These are phyloP conservation scores for Hypoxylon sp. DNA, from an alignment of 2,329 filamentous ascomycete species.

Conservation along the genomic window DNA sequence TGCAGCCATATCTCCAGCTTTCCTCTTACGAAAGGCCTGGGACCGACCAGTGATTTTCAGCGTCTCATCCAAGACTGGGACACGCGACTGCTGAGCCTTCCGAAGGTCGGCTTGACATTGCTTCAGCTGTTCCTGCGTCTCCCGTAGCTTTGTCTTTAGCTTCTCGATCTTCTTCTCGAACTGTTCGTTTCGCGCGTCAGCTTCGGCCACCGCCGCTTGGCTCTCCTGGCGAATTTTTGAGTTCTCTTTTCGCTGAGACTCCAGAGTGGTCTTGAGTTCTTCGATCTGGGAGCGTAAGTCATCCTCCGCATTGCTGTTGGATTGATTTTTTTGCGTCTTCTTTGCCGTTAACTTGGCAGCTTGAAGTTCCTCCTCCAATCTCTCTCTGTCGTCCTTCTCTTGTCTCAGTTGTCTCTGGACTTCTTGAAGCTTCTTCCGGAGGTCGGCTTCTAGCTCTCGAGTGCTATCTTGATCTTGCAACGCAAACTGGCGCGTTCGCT, in stretches of 20 bases:
- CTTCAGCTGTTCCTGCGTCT: slow-evolving; percentile 79
- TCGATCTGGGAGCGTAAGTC: slow-evolving; percentile 52
- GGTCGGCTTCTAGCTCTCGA: slow-evolving; percentile 50
- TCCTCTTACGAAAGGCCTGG: slow-evolving; percentile 60
- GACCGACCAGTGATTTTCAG: slow-evolving; percentile 52
- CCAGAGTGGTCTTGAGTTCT: slow-evolving; percentile 50
- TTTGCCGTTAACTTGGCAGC: slow-evolving; percentile 49
- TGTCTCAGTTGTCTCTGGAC: slow-evolving; percentile 49
- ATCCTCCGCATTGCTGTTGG: slow-evolving; percentile 39
- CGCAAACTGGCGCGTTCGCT: slow-evolving; percentile 48
- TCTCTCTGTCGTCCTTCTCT: slow-evolving; percentile 51
- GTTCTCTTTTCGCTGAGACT: slow-evolving; percentile 59
- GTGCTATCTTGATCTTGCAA: slow-evolving; percentile 51
- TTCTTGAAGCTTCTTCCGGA: slow-evolving; percentile 52
- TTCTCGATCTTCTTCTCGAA: slow-evolving; percentile 79
- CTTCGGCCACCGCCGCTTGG: slow-evolving; percentile 69
- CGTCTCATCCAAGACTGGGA: slow-evolving; percentile 51
- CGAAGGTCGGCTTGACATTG: slow-evolving; percentile 64
- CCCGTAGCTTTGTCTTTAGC: slow-evolving; percentile 76
- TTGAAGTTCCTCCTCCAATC: slow-evolving; percentile 53
- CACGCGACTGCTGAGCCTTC: slow-evolving; percentile 56
- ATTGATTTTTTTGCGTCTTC: slow-evolving; percentile 47
- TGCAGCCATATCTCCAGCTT: slow-evolving; percentile 58
- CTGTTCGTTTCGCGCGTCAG: slow-evolving; percentile 71
- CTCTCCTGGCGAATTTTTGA: slow-evolving; percentile 60